phyloP scores from a whole-genome alignment of 2,329 filamentous ascomycete genomes.

The Alternaria sp. region DNA sequence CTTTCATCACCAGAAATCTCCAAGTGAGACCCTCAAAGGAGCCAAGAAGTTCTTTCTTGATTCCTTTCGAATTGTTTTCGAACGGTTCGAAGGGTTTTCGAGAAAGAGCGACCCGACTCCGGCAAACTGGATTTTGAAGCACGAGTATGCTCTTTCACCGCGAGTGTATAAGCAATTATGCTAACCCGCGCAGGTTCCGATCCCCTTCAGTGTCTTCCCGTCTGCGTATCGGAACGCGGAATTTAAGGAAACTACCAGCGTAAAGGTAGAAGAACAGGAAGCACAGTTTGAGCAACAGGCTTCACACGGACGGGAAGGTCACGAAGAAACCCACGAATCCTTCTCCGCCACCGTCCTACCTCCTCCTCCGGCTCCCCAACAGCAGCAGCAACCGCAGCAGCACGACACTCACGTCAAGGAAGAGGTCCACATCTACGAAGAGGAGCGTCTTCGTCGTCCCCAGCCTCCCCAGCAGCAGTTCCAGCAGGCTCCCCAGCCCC shows the following conservation, averaged over 20 bases:
- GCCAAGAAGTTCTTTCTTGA: slow-evolving; percentile 66
- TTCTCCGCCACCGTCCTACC: slow-evolving; percentile 58
- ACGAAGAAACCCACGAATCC: slow-evolving; percentile 74
- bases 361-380: slow-evolving; percentile 13
- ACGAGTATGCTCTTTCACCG: slow-evolving; percentile 68
- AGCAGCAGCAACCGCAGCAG: not conserved
- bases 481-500: slow-evolving; percentile 8
- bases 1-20: slow-evolving; percentile 30
- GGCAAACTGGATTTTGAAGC: slow-evolving; percentile 99
- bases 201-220: slow-evolving; percentile 99
- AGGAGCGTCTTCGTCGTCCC: slow-evolving; percentile 79
- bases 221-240: slow-evolving; percentile 83
- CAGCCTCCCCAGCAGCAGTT: slow-evolving; percentile 46
- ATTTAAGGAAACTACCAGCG: slow-evolving; percentile 67
- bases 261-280: slow-evolving; percentile 91
- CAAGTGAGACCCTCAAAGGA: slow-evolving; percentile 47
- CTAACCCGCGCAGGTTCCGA: slow-evolving; percentile 60
- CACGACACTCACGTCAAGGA: slow-evolving; percentile 71
- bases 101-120: slow-evolving; percentile 79
- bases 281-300: slow-evolving; percentile 75
- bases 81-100: slow-evolving; percentile 68
- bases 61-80: slow-evolving; percentile 68
- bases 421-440: slow-evolving; percentile 84
- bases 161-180: slow-evolving; percentile 7
- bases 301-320: slow-evolving; percentile 96